Evolutionary conservation across 176 grass and related monocot genomes (phyloP), one percentile per base, ranked within the genome.

Genomic region (Phyllostachys edulis): DNA sequence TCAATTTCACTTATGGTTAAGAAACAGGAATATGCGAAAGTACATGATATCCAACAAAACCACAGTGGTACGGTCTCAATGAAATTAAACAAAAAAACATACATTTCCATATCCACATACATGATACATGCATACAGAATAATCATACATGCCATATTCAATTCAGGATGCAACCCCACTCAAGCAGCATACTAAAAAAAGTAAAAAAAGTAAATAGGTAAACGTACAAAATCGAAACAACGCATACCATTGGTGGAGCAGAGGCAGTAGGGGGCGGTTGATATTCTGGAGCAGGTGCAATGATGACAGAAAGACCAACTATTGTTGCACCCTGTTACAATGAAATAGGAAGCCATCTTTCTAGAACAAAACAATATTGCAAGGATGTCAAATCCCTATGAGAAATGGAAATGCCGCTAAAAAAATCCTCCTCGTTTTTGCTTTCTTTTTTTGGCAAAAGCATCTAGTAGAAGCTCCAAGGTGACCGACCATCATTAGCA

Each of bases 261-360:
- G 91, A 89, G 15, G 65, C 59, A 51, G 79, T 87, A 68, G 68
- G 76, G 16, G 94, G 94, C 4, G 87, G 88, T 59, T 84, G 81
- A 72, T 97, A 97, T 63, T 94, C 92, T 87, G 90, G 92, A 61
- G 94, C 94, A 81, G 92, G 60, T 37, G 66, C 57, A 17, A 97
- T 92, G 64, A 97, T 88, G 76, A 97, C 94, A 63, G 94, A 97
- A 77, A 97, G 90, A 84, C 94, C 94, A 79, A 94, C 94, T 79
- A 97, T 94, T 44, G 88, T 97, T 23, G 94, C 90, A 7, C 92
- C 92, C 94, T 97, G 80, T 86, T 46, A 79, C 60, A 83, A 78
- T 34, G 17, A 63, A 70, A 83, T 5, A 87, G 17, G 73, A 74
- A 74, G 7, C 5, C 16, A 69, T 75, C 77, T 84, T n/a, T 37